Conservation (phyloP, 306 rosid genomes). For the Castanea crenata region DNA sequence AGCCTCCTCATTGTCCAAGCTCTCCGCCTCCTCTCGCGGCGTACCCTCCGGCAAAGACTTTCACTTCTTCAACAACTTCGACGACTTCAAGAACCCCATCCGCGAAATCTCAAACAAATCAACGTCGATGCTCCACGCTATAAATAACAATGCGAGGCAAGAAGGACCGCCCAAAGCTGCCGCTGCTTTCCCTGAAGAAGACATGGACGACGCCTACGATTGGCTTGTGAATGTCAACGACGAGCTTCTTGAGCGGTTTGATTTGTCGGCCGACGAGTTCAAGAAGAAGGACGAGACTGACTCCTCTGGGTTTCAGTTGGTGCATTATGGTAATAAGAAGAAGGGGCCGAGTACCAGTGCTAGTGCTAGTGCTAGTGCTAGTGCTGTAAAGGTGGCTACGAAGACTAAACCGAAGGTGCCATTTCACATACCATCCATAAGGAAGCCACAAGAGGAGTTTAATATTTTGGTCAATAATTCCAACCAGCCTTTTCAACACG, state of each 20-base stretch:
- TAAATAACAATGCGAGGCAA: conserved; percentile 43
- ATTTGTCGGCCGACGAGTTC: conserved; percentile 59
- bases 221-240: conserved; percentile 81
- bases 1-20: conserved; percentile 52
- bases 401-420: conserved; percentile 70
- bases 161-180: background rate
- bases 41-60: conserved; percentile 66
- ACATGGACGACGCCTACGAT: conserved; percentile 60
- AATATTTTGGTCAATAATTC: conserved; percentile 64
- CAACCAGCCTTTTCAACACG: conserved; percentile 78
- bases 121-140: conserved; percentile 52
- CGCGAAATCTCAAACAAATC: conserved; percentile 47
- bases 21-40: conserved; percentile 58
- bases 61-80: conserved; percentile 63
- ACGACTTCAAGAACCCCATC: conserved; percentile 57
- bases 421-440: conserved; percentile 78
- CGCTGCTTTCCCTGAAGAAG: conserved; percentile 38
- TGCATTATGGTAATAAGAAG: conserved; percentile 30
- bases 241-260: conserved; percentile 61
- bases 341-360: conserved; percentile 13
- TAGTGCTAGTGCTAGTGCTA: conserved; percentile 26
- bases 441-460: conserved; percentile 78
- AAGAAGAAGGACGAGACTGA: conserved; percentile 50
- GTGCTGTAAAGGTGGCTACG: conserved; percentile 41
- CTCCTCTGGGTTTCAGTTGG: conserved; percentile 66